Conservation (phyloP, 371 early-diverging fungal species). For the Choanephora cucurbitarum region DNA sequence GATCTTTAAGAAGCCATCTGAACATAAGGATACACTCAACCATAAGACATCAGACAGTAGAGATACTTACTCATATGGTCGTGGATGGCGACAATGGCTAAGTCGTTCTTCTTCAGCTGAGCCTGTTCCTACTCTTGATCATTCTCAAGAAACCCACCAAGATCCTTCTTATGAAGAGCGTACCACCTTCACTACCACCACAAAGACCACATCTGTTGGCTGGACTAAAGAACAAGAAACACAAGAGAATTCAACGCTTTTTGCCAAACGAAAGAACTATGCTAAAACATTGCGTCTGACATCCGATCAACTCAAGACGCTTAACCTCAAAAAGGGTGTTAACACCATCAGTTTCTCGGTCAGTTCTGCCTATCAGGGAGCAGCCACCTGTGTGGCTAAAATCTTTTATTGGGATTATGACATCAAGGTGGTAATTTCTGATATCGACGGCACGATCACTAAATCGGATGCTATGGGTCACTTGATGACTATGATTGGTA, state of each 20-base stretch:
- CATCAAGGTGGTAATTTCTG: constrained; percentile 94
- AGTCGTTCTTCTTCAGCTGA: constrained; percentile 43
- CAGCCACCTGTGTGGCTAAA: constrained; percentile 76
- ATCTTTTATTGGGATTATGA: constrained; percentile 89
- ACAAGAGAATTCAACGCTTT: constrained; percentile 20
- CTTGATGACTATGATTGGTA: constrained; percentile 96
- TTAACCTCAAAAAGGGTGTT: constrained; percentile 84
- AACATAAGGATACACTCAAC: background rate
- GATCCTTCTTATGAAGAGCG: constrained; percentile 11
- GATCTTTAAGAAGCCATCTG: constrained; percentile 39
- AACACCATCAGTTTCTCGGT: constrained; percentile 94
- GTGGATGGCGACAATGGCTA: constrained; percentile 53
- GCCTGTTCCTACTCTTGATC: background rate
- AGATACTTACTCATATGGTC: constrained; percentile 37
- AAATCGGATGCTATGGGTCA: constrained; percentile 98
- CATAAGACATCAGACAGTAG: constrained; percentile 25
- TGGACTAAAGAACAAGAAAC: constrained; percentile 34
- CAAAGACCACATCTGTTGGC: constrained; percentile 46
- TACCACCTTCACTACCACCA: constrained; percentile 46
- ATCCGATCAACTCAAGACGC: constrained; percentile 85
- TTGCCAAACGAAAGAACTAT: constrained; percentile 53
- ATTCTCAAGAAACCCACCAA: background rate
- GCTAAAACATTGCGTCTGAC: constrained; percentile 91
- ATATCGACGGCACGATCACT: constrained; percentile 99
- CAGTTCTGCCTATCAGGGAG: constrained; percentile 70